Percentiles rank a stretch among this genome's conserved stretches.
Evolutionary conservation across 164 flowering plant genomes (phyloP).

Genomic region (Stephania yunnanensis): DNA sequence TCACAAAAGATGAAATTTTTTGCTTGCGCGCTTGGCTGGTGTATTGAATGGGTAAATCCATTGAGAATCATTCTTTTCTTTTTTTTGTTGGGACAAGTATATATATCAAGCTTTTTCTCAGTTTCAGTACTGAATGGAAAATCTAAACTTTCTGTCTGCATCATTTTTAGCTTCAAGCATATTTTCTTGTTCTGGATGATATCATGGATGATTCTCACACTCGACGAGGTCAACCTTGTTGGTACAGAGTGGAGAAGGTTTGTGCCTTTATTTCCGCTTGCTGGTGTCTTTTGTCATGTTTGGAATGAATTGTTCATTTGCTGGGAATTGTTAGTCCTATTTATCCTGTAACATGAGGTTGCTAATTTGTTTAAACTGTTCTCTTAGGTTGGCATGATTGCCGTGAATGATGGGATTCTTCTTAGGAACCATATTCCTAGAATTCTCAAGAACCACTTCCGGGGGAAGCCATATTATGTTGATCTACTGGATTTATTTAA

Average conservation of each 20-base stretch:
- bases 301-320: neutral
- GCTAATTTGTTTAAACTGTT: conserved; percentile 3
- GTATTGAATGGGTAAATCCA: conserved; percentile 85
- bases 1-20: conserved; percentile 67
- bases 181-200: conserved; percentile 95
- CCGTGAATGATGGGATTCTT: conserved; percentile 77
- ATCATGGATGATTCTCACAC: conserved; percentile 89
- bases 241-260: conserved; percentile 83
- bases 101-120: neutral
- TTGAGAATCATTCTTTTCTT: neutral
- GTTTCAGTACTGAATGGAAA: neutral
- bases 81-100: neutral
- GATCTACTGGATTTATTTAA: conserved; percentile 87
- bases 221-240: conserved; percentile 90
- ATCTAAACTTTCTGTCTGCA: conserved; percentile 8
- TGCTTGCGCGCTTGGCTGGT: conserved; percentile 82
- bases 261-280: conserved; percentile 5
- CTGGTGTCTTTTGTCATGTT: neutral
- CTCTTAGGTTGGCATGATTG: conserved; percentile 81
- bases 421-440: conserved; percentile 87
- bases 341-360: neutral
- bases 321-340: neutral
- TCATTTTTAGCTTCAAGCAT: conserved; percentile 82
- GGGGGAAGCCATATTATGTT: conserved; percentile 73
- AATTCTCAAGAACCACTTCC: conserved; percentile 75